phyloP scores from a whole-genome alignment of 1,139 yeast species.

The Blastobotrys serpentis region DNA sequence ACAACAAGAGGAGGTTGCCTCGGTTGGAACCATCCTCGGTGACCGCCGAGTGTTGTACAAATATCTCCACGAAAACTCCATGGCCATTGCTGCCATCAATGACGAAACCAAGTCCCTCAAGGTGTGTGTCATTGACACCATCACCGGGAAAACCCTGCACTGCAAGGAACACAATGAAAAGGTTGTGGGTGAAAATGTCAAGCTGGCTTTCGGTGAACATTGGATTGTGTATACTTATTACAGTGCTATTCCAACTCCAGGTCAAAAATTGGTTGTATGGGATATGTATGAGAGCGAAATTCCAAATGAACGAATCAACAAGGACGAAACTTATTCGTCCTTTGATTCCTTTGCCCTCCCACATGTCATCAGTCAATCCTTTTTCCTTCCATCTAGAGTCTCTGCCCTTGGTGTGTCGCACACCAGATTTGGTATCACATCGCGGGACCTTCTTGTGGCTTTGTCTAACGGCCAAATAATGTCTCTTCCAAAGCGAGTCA shows the following conservation, averaged over 20 bases:
- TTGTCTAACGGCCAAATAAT: slow-evolving; percentile 62
- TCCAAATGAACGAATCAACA: slow-evolving; percentile 46
- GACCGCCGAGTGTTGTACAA: slow-evolving; percentile 80
- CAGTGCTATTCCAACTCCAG: slow-evolving; percentile 42
- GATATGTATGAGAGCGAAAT: slow-evolving; percentile 70
- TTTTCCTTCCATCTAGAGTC: slow-evolving; percentile 55
- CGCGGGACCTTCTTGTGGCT: slow-evolving; percentile 62
- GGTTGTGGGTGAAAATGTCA: slow-evolving; percentile 45
- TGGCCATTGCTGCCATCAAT: slow-evolving; percentile 54
- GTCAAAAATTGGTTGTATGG: slow-evolving; percentile 64
- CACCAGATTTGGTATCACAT: slow-evolving; percentile 73
- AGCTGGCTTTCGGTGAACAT: slow-evolving; percentile 71
- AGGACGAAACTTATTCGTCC: slow-evolving; percentile 38
- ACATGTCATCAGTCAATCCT: slow-evolving; percentile 50
- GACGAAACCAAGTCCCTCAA: slow-evolving; percentile 35
- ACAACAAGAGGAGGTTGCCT: slow-evolving; percentile 51
- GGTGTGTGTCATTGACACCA: slow-evolving; percentile 60
- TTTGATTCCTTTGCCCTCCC: slow-evolving; percentile 46
- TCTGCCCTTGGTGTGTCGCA: slow-evolving; percentile 54
- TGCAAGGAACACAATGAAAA: slow-evolving; percentile 44
- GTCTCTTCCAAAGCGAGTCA: slow-evolving; percentile 58
- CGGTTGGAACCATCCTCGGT: slow-evolving; percentile 69
- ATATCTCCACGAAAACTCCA: slow-evolving; percentile 69
- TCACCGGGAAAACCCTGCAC: slow-evolving; percentile 65
- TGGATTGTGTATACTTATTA: slow-evolving; percentile 76